Base-by-base conservation (phyloP, 2,329 filamentous ascomycete species). In the Neofusicoccum sp. region DNA sequence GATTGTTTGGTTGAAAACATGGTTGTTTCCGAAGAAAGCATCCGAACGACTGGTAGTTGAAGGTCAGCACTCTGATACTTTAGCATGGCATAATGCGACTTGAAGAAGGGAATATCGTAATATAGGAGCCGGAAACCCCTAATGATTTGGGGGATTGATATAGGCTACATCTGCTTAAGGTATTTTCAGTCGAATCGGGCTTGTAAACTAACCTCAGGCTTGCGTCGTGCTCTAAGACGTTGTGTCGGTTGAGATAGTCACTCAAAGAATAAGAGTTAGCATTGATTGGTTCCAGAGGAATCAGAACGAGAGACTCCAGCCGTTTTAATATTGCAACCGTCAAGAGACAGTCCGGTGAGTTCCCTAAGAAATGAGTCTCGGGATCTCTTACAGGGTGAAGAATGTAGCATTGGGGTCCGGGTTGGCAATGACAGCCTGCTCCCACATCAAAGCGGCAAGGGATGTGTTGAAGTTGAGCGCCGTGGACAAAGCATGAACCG, bases 1-100 rank as follows among this genome's bases (percentile, higher is more conserved):
- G 63, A 83, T 68, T 2, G 75, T 78, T 57, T 79, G 71, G 69
- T 85, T 83, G 73, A 85, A 85, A 60, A 78, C 60, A 64, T 81
- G 76, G 64, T 80, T 80, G 68, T 80, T 79, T 24, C 82, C 82
- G 58, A 82, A 76, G 73, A 71, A 79, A 7, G 76, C 78, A 61
- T 85, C 82, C 1, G 72, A 66, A 28, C 81, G 81, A 41, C 78
- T 80, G 26, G 7, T 14, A 20, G 20, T 20, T 20, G 20, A 2
- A 2, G 20, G 20, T 20, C 20, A 20, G 20, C 20, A 2, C 20
- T 20, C 20, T 20, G 20, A 20, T 20, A 20, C 1, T 2, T 20
- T 20, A 20, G 20, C 20, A 20, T 20, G 20, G 20, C 20, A 20
- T 20, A 1, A 20, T 20, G 20, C 20, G 20, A 20, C 20, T 20